phyloP scores from a whole-genome alignment of 805 yeast species.

The Starmerella apis region DNA sequence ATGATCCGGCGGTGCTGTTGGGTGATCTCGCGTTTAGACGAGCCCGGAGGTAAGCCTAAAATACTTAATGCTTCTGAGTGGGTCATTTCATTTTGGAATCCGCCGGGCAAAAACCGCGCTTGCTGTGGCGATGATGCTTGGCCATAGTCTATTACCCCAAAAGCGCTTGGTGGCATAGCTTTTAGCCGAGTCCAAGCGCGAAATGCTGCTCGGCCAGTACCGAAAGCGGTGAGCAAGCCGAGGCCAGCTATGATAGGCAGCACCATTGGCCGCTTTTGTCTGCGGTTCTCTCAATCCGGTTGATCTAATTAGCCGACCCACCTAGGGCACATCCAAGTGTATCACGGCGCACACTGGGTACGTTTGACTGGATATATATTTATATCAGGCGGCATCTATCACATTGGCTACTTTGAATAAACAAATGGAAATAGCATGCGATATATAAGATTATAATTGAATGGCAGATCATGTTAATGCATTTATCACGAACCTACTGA shows the following conservation, averaged over 20 bases:
- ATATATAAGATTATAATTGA: too few relatives aligned
- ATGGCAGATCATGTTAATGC: too few relatives aligned
- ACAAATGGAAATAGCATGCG: too few relatives aligned
- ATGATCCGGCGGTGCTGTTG: conserved; percentile 74
- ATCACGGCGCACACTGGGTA: neutral
- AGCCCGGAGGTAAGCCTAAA: conserved; percentile 33
- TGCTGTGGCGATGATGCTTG: conserved; percentile 6
- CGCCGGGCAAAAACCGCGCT: conserved; percentile 29
- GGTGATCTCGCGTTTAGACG: conserved; percentile 49
- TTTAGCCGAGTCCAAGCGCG: conserved; percentile 29
- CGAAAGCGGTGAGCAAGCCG: conserved; percentile 26
- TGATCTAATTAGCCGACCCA: neutral
- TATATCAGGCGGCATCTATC: too few relatives aligned
- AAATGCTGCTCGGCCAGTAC: conserved; percentile 31
- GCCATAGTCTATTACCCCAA: conserved; percentile 22
- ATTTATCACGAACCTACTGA: too few relatives aligned
- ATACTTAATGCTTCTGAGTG: conserved; percentile 45
- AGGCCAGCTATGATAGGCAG: conserved; percentile 29
- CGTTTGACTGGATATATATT: too few relatives aligned
- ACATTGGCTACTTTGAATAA: too few relatives aligned
- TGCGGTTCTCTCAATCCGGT: neutral
- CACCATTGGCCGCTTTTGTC: conserved; percentile 13
- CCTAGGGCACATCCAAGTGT: neutral
- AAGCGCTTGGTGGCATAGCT: conserved; percentile 28
- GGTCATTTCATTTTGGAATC: conserved; percentile 37